Conservation (phyloP, 2,329 filamentous ascomycete genomes). For the Pseudonectria buxi region DNA sequence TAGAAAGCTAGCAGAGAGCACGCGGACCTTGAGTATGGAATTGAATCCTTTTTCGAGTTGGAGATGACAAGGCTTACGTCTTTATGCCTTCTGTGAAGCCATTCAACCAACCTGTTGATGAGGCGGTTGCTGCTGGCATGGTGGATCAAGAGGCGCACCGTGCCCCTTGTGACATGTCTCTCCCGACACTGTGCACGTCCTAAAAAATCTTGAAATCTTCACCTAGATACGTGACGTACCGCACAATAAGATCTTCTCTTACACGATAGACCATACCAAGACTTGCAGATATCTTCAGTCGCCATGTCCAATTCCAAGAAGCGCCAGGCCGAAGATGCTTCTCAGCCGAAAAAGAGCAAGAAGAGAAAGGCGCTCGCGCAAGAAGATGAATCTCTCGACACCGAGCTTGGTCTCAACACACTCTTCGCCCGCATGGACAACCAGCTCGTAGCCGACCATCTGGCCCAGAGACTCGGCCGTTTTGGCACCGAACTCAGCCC, state of each 20-base stretch:
- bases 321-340: constrained; percentile 47
- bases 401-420: constrained; percentile 69
- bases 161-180: no score
- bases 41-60: no score
- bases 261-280: background rate
- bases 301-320: constrained; percentile 43
- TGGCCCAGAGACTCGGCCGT: constrained; percentile 69
- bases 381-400: constrained; percentile 54
- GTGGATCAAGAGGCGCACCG: no score
- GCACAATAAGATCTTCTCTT: background rate
- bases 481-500: constrained; percentile 76
- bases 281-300: constrained; percentile 3
- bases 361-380: constrained; percentile 50
- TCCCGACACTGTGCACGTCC: constrained; percentile 14
- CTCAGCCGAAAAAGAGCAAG: constrained; percentile 40
- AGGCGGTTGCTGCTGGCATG: no score
- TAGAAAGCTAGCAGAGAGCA: no score
- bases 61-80: no score
- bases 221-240: constrained; percentile 8
- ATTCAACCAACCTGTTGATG: no score
- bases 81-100: no score
- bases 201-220: constrained; percentile 18
- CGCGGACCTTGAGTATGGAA: no score
- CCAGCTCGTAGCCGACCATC: constrained; percentile 74
- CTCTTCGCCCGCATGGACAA: constrained; percentile 78